These are phyloP conservation scores for Penicillium janthinellum DNA, from an alignment of 2,329 filamentous ascomycete genomes.

Conservation along the genomic window DNA sequence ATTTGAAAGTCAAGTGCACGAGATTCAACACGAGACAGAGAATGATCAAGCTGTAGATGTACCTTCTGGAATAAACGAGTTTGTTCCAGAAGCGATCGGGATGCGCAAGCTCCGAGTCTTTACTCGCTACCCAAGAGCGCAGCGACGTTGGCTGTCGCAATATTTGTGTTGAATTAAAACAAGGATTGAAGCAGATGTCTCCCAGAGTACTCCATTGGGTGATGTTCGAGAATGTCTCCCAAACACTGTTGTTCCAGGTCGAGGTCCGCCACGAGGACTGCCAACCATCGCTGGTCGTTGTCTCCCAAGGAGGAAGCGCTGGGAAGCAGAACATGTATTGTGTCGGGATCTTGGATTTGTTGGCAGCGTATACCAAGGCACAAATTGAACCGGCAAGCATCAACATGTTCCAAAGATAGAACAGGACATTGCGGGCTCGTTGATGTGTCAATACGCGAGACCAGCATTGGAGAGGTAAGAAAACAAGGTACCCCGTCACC, in stretches of 20 bases:
- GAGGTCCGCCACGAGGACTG: constrained; percentile 26
- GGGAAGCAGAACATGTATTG: constrained; percentile 40
- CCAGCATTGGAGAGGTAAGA: constrained; percentile 38
- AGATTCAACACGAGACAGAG: constrained; percentile 30
- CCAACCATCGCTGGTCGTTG: constrained; percentile 32
- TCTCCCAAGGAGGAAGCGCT: constrained; percentile 23
- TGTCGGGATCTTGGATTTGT: constrained; percentile 13
- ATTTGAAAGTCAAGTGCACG: constrained; percentile 25
- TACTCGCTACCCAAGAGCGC: constrained; percentile 16
- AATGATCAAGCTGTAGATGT: constrained; percentile 34
- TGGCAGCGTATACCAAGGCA: constrained; percentile 29
- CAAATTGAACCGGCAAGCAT: constrained; percentile 37
- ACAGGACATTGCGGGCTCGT: constrained; percentile 30
- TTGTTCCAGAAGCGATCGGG: constrained; percentile 20
- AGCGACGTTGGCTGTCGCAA: constrained; percentile 27
- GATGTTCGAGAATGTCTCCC: constrained; percentile 29
- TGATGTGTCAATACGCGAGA: constrained; percentile 32
- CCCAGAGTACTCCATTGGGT: constrained; percentile 23
- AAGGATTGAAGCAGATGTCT: constrained; percentile 37
- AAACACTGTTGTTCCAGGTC: constrained; percentile 35
- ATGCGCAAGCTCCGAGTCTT: constrained; percentile 6
- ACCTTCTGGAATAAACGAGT: constrained; percentile 27
- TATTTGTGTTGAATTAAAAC: constrained; percentile 34
- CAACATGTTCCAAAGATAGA: constrained; percentile 34
- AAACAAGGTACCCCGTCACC: constrained; percentile 38